Evolutionary conservation across 805 yeast species (phyloP), one percentile per base, ranked within the genome.

Genomic region (Candida pseudofarinosa): DNA sequence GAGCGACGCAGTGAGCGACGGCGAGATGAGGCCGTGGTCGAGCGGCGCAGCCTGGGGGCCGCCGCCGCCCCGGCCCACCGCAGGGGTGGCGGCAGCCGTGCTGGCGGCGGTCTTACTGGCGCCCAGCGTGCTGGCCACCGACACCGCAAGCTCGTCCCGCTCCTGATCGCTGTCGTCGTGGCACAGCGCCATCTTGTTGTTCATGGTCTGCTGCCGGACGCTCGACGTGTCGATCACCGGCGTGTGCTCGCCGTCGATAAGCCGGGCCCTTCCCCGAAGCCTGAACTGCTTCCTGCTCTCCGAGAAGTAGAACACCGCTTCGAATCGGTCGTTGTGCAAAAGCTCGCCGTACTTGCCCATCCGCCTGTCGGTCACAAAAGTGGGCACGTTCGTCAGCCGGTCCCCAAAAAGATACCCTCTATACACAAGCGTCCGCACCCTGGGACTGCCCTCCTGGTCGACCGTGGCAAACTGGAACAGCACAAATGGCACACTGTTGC

Each of bases 361-460:
- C 60, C 96, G 68, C 54, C 73, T 71, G 60, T 88, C 96, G 1
- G 93, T 83, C 35, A 83, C 76, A 52, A 84, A 80, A 0, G 86
- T 73, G 40, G 87, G 59, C 10, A 84, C 77, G 54, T 85, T 87
- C 19, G 83, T 81, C 43, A 76, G 70, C 48, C 73, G 74, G 55
- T 85, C 87, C 54, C 79, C 73, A 56, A 87, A 88, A 39, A 88
- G 65, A 61, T 85, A 88, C 6, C 89, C 93, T 38, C 95, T 72
- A 50, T 70, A 78, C 3, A 86, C 79, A 46, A 87, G 77, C 0
- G 93, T 83, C 50, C 95, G 66, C 38, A 80, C 83, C 40, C 71
- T 73, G 3, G 96, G 95, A 38, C 55, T 65, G 14, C 78, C 75
- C 10, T 60, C 50, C 8, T 52, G 33, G 51, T 79, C 85, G 30